phyloP scores from a whole-genome alignment of 257 asterid species.

The Solanum bulbocastanum region DNA sequence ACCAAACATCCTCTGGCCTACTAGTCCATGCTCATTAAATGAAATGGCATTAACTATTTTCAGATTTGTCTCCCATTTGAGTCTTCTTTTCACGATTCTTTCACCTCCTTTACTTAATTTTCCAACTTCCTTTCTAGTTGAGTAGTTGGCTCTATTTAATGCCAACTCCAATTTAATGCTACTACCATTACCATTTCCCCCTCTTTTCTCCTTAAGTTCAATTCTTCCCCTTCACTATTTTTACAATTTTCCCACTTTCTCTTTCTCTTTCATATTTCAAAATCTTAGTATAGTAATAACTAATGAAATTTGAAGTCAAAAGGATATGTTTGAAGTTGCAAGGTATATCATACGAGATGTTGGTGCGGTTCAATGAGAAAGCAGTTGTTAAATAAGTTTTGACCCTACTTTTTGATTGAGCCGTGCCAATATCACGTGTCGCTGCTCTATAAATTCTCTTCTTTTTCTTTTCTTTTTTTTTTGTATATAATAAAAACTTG shows the following conservation, averaged over 20 bases:
- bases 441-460: not conserved
- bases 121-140: conserved; percentile 21
- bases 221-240: not conserved
- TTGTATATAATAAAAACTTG: not conserved
- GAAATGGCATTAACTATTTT: not conserved
- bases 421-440: conserved; percentile 34
- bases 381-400: not conserved
- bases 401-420: conserved; percentile 25
- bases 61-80: conserved; percentile 1
- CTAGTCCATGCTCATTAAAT: not conserved
- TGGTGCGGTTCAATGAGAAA: conserved; percentile 33
- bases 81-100: not conserved
- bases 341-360: conserved; percentile 12
- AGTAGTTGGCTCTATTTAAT: conserved; percentile 20
- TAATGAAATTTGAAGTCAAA: not conserved
- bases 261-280: not conserved
- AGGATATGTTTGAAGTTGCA: not conserved
- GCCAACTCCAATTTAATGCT: conserved; percentile 13
- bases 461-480: not conserved
- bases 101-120: conserved; percentile 3
- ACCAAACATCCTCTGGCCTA: conserved; percentile 15
- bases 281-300: not conserved
- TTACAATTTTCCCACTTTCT: not conserved
- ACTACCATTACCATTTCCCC: not conserved
- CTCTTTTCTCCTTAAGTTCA: not conserved